Evolutionary conservation across 345 rosid genomes (phyloP), one percentile per base, ranked within the genome.

Genomic region (Salix brachista): DNA sequence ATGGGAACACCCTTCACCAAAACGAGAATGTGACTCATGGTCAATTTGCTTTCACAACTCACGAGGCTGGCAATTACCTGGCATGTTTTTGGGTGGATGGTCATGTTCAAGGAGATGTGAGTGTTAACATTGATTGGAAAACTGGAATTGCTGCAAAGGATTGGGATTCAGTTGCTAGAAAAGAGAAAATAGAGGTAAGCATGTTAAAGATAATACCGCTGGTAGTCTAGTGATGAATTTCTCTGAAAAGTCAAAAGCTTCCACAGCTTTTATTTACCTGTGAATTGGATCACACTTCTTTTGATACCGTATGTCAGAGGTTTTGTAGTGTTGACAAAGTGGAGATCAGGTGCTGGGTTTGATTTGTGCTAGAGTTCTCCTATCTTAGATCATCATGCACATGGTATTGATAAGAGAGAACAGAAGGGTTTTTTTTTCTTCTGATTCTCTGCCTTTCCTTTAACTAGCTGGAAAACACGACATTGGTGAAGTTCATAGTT

Each of bases 111-210:
- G 46, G 85, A 54, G 90, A 87, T 26, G 75, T 90, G 18, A 90
- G 88, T 76, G 86, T 94, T 50, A 88, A 86, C 84, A 72, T 94
- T 48, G 97, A 94, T 77, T 92, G 97, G 98, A 92, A 86, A 88
- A 90, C 91, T 68, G 97, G 97, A 84, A 92, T 94, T 70, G 89
- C 90, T 0, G 92, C 98, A 13, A 91, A 91, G 71, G 98, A 91
- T 78, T 94, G 98, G 98, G 97, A 90, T n/a, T 83, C 92, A 30
- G 90, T 94, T 66, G 98, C 98, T 65, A 92, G 70, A 77, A 91
- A 87, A 85, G 96, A 92, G 82, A 92, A 92, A 88, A 84, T 92
- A 14, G 96, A 94, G 91, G 98, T 92, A 70, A 77, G 61, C 61
- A 19, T 54, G 61, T 8, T 54, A 54, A 54, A 54, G 12, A 54